phyloP scores from a whole-genome alignment of 2,329 filamentous ascomycete species.

The Aspergillus flavus region DNA sequence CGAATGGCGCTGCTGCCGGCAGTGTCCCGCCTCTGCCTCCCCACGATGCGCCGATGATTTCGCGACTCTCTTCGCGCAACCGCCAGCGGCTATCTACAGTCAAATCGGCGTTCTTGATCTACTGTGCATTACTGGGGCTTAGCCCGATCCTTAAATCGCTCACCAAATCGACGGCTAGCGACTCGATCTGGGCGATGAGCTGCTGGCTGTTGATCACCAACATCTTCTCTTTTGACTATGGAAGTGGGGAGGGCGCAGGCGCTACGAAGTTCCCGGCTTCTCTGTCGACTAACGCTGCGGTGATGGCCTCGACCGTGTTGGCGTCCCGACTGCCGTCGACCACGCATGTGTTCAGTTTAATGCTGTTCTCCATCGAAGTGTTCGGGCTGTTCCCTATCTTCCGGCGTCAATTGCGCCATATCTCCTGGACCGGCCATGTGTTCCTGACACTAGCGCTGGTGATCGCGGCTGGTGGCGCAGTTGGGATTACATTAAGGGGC shows the following conservation, averaged over 20 bases:
- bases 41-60: constrained; percentile 15
- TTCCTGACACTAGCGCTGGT: constrained; percentile 75
- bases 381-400: constrained; percentile 99
- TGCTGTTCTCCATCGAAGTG: constrained; percentile 94
- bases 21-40: constrained; percentile 20
- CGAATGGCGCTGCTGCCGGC: constrained; percentile 20
- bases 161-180: constrained; percentile 86
- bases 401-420: constrained; percentile 79
- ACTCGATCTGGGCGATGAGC: constrained; percentile 97
- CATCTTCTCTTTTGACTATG: constrained; percentile 97
- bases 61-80: constrained; percentile 55
- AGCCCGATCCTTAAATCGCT: constrained; percentile 95
- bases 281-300: constrained; percentile 89
- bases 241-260: constrained; percentile 55
- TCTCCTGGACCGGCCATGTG: constrained; percentile 80
- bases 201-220: constrained; percentile 93
- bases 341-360: constrained; percentile 91
- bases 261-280: constrained; percentile 58
- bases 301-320: constrained; percentile 95
- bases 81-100: constrained; percentile 74
- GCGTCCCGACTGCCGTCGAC: constrained; percentile 87
- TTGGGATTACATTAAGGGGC: constrained; percentile 64
- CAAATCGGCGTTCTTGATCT: constrained; percentile 91
- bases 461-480: constrained; percentile 74
- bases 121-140: constrained; percentile 85